Percentiles rank a stretch among this genome's conserved stretches.
Evolutionary conservation across 257 asterid genomes (phyloP).

Genomic region (Solanum chaucha): DNA sequence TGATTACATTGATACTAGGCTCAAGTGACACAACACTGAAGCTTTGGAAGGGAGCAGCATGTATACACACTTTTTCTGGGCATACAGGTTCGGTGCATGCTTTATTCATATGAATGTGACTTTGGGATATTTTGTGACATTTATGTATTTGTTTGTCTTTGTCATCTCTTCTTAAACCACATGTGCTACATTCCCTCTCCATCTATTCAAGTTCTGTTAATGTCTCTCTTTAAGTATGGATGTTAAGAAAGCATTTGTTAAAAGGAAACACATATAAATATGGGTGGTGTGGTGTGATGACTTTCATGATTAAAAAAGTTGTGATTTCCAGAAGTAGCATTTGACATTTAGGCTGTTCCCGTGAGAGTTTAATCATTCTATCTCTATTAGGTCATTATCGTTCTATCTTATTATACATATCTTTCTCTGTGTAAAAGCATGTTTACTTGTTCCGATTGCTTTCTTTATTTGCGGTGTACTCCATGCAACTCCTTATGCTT

Average conservation of each 20-base stretch:
- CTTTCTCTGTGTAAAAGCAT: not conserved
- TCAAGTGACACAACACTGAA: conserved; percentile 87
- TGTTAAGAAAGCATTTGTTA: not conserved
- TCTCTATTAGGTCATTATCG: not conserved
- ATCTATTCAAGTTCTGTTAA: not conserved
- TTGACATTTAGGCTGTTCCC: not conserved
- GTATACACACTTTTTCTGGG: conserved; percentile 63
- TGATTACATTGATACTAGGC: conserved; percentile 46
- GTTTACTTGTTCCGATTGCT: not conserved
- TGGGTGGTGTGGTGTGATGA: not conserved
- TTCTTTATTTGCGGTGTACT: not conserved
- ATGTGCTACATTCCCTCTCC: not conserved
- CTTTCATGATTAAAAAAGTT: not conserved
- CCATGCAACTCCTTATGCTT: not conserved
- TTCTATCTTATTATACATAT: not conserved
- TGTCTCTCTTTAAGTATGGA: not conserved
- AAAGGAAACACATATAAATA: not conserved
- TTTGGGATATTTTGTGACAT: not conserved
- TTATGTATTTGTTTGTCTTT: not conserved
- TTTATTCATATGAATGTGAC: not conserved
- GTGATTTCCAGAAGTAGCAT: not conserved
- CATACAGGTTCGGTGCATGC: conserved; percentile 60
- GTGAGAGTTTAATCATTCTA: not conserved
- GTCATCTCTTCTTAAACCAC: not conserved
- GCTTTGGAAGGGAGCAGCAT: conserved; percentile 88